Evolutionary conservation across 1,284 basidiomycete genomes (phyloP).

Genomic region (Mycosarcoma mackinlayi): DNA sequence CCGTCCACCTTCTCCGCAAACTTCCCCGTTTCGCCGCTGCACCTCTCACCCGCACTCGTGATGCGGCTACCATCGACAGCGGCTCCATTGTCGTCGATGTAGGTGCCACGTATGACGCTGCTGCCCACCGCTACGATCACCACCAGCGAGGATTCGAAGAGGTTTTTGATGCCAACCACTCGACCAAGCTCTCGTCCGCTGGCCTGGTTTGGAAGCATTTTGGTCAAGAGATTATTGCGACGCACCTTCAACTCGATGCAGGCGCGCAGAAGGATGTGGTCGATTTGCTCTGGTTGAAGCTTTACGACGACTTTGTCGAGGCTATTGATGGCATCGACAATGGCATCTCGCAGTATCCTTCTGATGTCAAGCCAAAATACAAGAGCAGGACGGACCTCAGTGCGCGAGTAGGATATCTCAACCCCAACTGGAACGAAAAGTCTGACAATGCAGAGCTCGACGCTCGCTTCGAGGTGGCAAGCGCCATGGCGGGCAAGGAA

Average conservation of each 20-base stretch:
- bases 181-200: conserved; percentile 90
- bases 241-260: conserved; percentile 72
- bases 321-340: conserved; percentile 91
- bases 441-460: conserved; percentile 47
- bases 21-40: conserved; percentile 78
- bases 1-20: conserved; percentile 87
- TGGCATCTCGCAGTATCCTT: conserved; percentile 63
- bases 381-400: conserved; percentile 63
- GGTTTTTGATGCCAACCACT: conserved; percentile 82
- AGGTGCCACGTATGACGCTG: conserved; percentile 88
- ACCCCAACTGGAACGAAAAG: conserved; percentile 66
- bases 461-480: conserved; percentile 79
- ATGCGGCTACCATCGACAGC: conserved; percentile 80
- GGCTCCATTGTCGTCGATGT: conserved; percentile 99
- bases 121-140: conserved; percentile 86
- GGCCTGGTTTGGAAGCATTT: conserved; percentile 87
- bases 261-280: conserved; percentile 75
- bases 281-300: conserved; percentile 82
- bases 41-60: conserved; percentile 74
- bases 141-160: conserved; percentile 94
- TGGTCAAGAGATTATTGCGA: conserved; percentile 86
- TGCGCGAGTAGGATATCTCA: conserved; percentile 61
- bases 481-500: conserved; percentile 84
- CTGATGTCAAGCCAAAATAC: conserved; percentile 57
- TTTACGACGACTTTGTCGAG: conserved; percentile 93